Conservation (phyloP, 345 rosid species). For the Acer saccharum region DNA sequence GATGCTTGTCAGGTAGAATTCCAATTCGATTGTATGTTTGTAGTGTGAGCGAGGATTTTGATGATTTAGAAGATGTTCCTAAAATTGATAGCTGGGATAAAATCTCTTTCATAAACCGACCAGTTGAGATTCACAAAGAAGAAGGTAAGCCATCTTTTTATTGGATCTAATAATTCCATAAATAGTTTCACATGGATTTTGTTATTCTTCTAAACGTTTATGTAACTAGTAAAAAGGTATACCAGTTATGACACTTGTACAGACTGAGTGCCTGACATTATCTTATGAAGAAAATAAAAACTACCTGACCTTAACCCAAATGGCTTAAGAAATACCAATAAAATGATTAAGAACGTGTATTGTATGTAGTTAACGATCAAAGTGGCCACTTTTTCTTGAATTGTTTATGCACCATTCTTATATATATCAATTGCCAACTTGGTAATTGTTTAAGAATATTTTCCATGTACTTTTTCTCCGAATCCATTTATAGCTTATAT, state of each 20-base stretch:
- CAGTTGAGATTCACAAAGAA: constrained; percentile 67
- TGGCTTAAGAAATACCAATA: no score
- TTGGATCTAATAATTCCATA: background rate
- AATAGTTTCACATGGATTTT: background rate
- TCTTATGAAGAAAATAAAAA: no score
- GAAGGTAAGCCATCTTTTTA: constrained; percentile 51
- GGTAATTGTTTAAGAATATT: no score
- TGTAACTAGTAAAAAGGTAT: background rate
- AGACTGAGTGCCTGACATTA: no score
- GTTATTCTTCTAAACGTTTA: background rate
- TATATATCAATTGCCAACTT: no score
- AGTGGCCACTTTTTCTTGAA: no score
- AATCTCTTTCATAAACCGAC: constrained; percentile 72
- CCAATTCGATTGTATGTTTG: constrained; percentile 82
- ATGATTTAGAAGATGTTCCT: constrained; percentile 66
- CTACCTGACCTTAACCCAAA: no score
- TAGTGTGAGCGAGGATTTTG: constrained; percentile 54
- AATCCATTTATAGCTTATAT: no score
- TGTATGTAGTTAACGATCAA: no score
- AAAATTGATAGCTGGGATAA: constrained; percentile 81
- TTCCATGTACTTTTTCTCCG: no score
- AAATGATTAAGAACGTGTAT: no score
- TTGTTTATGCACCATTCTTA: no score
- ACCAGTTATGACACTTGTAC: background rate
- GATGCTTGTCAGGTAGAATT: constrained; percentile 58